These are phyloP conservation scores for Petasospora fabianii DNA, from an alignment of 1,139 yeast species.

Conservation along the genomic window DNA sequence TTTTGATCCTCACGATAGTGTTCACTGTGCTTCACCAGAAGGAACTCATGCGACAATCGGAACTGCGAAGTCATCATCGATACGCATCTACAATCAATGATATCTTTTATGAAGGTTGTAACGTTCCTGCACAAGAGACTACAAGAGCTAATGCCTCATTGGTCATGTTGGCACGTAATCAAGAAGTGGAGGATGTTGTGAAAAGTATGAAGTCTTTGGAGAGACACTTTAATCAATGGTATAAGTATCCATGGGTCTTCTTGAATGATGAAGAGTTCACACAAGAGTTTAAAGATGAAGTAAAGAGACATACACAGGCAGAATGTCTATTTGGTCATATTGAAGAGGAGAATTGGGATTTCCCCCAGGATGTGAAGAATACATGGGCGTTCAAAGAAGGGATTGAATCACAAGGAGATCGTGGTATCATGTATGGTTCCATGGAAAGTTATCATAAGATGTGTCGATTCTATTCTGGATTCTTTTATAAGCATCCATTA, in stretches of 20 bases:
- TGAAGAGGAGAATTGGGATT: conserved; percentile 32
- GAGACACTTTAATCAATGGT: conserved; percentile 88
- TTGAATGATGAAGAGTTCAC: conserved; percentile 74
- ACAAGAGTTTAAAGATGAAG: conserved; percentile 53
- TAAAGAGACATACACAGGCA: conserved; percentile 48
- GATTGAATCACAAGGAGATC: conserved; percentile 70
- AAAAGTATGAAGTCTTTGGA: conserved; percentile 70
- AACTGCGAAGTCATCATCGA: conserved; percentile 5
- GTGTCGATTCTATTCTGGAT: conserved; percentile 76
- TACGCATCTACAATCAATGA: conserved; percentile 24
- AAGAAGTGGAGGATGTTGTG: conserved; percentile 66
- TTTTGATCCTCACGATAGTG: background rate
- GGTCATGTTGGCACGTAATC: conserved; percentile 77
- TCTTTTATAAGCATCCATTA: conserved; percentile 69
- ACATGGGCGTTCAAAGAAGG: conserved; percentile 42
- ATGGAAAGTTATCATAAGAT: conserved; percentile 66
- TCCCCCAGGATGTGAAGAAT: conserved; percentile 27
- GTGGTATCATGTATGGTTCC: conserved; percentile 77
- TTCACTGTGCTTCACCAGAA: background rate
- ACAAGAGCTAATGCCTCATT: conserved; percentile 66
- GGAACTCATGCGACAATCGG: background rate
- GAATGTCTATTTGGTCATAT: conserved; percentile 48
- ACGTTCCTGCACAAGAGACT: conserved; percentile 9
- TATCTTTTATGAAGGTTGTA: conserved; percentile 50
- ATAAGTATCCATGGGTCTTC: conserved; percentile 84